phyloP scores from a whole-genome alignment of 208 protist genomes.

The Trichomonas tenax region DNA sequence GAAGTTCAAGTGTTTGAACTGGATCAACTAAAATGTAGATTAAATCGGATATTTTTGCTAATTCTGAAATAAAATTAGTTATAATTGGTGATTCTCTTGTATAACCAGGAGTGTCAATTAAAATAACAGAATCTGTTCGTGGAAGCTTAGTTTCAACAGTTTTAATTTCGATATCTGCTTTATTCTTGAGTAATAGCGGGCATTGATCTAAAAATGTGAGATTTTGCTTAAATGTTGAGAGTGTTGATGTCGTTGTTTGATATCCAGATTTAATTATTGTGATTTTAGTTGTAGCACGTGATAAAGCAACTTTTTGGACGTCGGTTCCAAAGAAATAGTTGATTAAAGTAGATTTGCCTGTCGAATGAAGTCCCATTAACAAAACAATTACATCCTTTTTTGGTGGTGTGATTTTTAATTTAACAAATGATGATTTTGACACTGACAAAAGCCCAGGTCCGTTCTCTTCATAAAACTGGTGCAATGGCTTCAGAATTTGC shows the following conservation, averaged over 20 bases:
- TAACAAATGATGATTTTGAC: not conserved
- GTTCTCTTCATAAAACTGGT: not conserved
- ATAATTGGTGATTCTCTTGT: not conserved
- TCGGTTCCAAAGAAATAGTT: not conserved
- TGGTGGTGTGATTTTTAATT: not conserved
- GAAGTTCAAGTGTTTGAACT: not conserved
- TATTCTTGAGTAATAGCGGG: not conserved
- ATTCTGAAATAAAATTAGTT: not conserved
- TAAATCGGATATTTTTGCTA: not conserved
- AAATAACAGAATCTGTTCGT: not conserved
- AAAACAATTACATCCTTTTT: not conserved
- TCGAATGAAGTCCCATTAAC: not conserved
- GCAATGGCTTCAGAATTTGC: not conserved
- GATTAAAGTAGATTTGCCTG: not conserved
- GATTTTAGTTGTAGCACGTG: not conserved
- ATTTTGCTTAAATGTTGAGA: not conserved
- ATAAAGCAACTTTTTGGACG: not conserved
- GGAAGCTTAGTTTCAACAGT: not conserved
- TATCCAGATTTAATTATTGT: not conserved
- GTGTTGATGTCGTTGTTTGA: not conserved
- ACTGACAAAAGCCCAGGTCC: not conserved
- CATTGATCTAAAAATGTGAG: not conserved
- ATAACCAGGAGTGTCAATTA: not conserved
- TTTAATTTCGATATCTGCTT: not conserved
- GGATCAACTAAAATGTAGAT: not conserved